Conservation (phyloP, 2,329 filamentous ascomycete species). For the Fusarium praegraminearum region DNA sequence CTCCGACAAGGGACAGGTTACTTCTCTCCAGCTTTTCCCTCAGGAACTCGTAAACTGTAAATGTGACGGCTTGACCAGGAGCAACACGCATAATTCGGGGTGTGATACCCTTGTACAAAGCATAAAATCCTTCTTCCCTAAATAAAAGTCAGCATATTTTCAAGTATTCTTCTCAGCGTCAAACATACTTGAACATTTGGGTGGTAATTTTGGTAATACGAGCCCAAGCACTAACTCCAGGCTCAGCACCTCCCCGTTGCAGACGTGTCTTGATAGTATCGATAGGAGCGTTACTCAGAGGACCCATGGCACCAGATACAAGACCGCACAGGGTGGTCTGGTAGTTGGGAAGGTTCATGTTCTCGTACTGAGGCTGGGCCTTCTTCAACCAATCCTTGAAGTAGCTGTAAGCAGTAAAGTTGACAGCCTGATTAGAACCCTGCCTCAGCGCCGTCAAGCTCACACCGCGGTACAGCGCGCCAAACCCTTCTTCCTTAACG, state of each 20-base stretch:
- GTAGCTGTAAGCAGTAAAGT: constrained; percentile 98
- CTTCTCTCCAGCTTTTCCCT: constrained; percentile 79
- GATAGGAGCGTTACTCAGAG: constrained; percentile 95
- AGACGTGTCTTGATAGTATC: constrained; percentile 98
- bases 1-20: constrained; percentile 69
- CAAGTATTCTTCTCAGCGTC: accelerated
- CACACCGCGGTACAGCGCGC: constrained; percentile 92
- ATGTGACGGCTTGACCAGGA: constrained; percentile 86
- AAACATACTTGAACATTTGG: constrained; percentile 82
- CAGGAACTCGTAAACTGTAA: constrained; percentile 82
- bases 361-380: constrained; percentile 76
- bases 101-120: constrained; percentile 99
- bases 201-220: constrained; percentile 82
- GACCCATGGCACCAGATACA: constrained; percentile 93
- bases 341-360: constrained; percentile 79
- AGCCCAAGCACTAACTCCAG: constrained; percentile 82
- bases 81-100: constrained; percentile 97
- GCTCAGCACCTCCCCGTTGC: constrained; percentile 87
- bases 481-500: constrained; percentile 87
- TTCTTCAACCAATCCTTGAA: constrained; percentile 83
- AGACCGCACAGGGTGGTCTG: constrained; percentile 93
- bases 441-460: constrained; percentile 92
- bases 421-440: constrained; percentile 97
- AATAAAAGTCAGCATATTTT: constrained; percentile 28
- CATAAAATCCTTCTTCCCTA: constrained; percentile 90